phyloP scores from a whole-genome alignment of 1,284 basidiomycete species.

The Heterobasidion parviporum region DNA sequence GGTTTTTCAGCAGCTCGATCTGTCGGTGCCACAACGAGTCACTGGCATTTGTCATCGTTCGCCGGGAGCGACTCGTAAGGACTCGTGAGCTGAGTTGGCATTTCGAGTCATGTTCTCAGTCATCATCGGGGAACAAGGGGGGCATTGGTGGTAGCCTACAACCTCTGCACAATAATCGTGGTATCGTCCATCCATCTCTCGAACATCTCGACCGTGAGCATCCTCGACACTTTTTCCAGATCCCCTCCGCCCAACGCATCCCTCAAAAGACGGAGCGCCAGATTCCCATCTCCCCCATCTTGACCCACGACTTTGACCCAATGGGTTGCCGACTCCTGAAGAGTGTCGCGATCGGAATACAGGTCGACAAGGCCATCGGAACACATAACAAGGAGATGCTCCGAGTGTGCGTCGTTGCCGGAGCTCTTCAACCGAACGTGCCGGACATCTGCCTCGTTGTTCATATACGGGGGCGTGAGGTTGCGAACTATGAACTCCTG shows the following conservation, averaged over 20 bases:
- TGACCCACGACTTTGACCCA: conserved; percentile 4
- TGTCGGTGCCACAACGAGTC: too few species aligned
- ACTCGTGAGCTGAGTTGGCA: too few species aligned
- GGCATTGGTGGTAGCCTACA: conserved; percentile 6
- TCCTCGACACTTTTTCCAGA: conserved; percentile 14
- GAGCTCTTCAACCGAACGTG: conserved; percentile 11
- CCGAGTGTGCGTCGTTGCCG: neutral
- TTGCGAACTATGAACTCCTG: conserved; percentile 17
- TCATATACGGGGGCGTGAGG: conserved; percentile 25
- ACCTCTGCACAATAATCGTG: conserved; percentile 17
- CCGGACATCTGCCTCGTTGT: conserved; percentile 18
- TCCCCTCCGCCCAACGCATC: conserved; percentile 19
- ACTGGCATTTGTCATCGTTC: too few species aligned
- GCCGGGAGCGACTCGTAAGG: too few species aligned
- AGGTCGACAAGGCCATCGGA: conserved; percentile 17
- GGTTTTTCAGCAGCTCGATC: too few species aligned
- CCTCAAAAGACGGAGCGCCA: conserved; percentile 18
- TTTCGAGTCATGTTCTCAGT: too few species aligned
- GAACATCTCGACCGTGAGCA: conserved; percentile 17
- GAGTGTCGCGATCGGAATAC: conserved; percentile 1
- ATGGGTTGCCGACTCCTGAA: neutral
- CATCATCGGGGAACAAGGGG: neutral
- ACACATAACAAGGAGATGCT: conserved; percentile 13
- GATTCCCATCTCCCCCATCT: conserved; percentile 7
- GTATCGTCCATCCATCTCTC: conserved; percentile 22